Percentiles rank a stretch among this genome's conserved stretches.
These are phyloP conservation scores for Debaryomyces nepalensis DNA, from an alignment of 1,139 yeast species.

Conservation along the genomic window DNA sequence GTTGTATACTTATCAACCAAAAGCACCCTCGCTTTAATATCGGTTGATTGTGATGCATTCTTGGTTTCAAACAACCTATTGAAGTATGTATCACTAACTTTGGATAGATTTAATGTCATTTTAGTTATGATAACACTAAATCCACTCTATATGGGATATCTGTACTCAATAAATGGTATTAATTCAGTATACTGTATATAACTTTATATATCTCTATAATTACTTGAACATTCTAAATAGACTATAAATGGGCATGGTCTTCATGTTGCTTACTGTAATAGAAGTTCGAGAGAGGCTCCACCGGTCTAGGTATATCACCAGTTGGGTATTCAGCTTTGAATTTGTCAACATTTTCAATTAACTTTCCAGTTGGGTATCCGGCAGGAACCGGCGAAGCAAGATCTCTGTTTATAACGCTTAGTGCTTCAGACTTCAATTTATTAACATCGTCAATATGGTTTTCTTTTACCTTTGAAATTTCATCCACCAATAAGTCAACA, in stretches of 20 bases:
- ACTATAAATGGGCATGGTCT: slow-evolving; percentile 17
- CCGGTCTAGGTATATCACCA: slow-evolving; percentile 41
- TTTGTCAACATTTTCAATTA: slow-evolving; percentile 23
- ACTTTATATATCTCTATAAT: neutral
- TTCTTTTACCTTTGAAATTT: neutral
- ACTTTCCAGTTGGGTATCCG: slow-evolving; percentile 32
- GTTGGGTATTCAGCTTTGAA: slow-evolving; percentile 30
- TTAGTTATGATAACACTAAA: neutral
- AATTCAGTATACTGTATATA: neutral
- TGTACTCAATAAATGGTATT: neutral
- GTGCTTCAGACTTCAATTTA: slow-evolving; percentile 14
- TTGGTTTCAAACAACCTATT: slow-evolving; percentile 36
- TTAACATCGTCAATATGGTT: slow-evolving; percentile 6
- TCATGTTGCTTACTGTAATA: slow-evolving; percentile 33
- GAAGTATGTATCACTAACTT: slow-evolving; percentile 44
- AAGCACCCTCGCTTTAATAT: slow-evolving; percentile 67
- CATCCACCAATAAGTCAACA: slow-evolving; percentile 20
- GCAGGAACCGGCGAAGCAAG: slow-evolving; percentile 31
- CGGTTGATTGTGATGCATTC: slow-evolving; percentile 27
- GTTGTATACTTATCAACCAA: slow-evolving; percentile 82
- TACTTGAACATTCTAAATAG: slow-evolving; percentile 2
- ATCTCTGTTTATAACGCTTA: slow-evolving; percentile 20
- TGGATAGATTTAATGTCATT: slow-evolving; percentile 40
- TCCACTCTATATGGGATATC: neutral
- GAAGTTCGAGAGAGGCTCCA: slow-evolving; percentile 36